phyloP scores from a whole-genome alignment of 2,329 filamentous ascomycete genomes.

The Aureobasidium namibiae region DNA sequence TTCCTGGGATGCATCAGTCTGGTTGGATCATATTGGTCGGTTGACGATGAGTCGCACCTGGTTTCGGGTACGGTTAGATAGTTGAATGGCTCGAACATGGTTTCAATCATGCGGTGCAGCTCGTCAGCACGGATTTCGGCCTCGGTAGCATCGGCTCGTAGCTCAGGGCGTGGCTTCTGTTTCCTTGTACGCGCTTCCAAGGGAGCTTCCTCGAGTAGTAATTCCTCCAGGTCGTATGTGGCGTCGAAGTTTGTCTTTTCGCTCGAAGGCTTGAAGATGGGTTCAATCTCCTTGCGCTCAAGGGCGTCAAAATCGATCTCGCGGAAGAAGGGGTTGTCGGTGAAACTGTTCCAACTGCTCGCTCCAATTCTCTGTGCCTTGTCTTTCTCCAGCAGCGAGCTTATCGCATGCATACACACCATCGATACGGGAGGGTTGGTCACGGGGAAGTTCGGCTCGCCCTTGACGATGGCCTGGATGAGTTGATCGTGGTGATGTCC shows the following conservation, averaged over 20 bases:
- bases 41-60: conserved; percentile 33
- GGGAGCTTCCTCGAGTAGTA: conserved; percentile 88
- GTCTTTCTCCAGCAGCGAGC: conserved; percentile 72
- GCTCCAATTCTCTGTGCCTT: conserved; percentile 75
- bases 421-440: conserved; percentile 86
- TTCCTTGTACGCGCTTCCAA: conserved; percentile 84
- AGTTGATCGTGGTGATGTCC: conserved; percentile 76
- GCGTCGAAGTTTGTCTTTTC: conserved; percentile 99
- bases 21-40: not conserved
- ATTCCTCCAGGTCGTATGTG: conserved; percentile 91
- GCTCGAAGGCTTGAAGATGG: conserved; percentile 84
- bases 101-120: conserved; percentile 88
- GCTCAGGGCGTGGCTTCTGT: conserved; percentile 83
- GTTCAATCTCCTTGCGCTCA: conserved; percentile 79
- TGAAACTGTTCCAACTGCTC: conserved; percentile 74
- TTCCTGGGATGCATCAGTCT: conserved; percentile 12
- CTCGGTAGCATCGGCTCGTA: conserved; percentile 89
- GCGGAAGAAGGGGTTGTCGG: conserved; percentile 80
- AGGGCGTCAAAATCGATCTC: conserved; percentile 75
- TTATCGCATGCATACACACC: conserved; percentile 81
- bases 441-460: conserved; percentile 78
- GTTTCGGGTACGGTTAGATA: conserved; percentile 78
- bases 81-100: conserved; percentile 88
- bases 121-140: conserved; percentile 94
- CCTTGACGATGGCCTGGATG: conserved; percentile 70